Conservation (phyloP, 345 rosid genomes). For the Gossypium thurberi region DNA sequence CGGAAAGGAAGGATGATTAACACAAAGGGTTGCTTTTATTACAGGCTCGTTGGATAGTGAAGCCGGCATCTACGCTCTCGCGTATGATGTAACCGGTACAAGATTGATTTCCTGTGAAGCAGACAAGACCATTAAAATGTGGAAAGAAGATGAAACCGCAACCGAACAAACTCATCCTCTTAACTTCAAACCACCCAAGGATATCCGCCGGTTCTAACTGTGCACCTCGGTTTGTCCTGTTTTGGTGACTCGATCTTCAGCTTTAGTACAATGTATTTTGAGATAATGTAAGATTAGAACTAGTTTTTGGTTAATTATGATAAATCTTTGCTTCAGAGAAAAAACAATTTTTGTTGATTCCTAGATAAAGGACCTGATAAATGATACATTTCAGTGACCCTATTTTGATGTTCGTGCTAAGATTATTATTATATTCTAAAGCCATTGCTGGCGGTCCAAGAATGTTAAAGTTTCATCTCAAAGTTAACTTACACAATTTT, state of each 20-base stretch:
- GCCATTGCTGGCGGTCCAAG: not conserved
- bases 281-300: not conserved
- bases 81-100: slow-evolving; percentile 75
- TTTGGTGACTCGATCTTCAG: not conserved
- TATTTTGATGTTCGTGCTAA: not conserved
- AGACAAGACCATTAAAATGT: slow-evolving; percentile 96
- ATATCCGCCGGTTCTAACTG: slow-evolving; percentile 70
- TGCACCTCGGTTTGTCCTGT: not conserved
- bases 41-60: slow-evolving; percentile 98
- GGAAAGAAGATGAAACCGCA: slow-evolving; percentile 97
- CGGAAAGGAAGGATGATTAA: not conserved
- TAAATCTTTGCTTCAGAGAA: not conserved
- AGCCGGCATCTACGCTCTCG: slow-evolving; percentile 82
- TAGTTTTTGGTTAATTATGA: not conserved
- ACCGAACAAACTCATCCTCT: slow-evolving; percentile 81
- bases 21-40: not conserved
- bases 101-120: slow-evolving; percentile 90
- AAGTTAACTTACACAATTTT: not conserved
- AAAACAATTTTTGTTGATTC: not conserved
- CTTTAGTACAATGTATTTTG: not conserved
- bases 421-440: not conserved
- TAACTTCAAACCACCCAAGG: slow-evolving; percentile 96
- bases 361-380: not conserved
- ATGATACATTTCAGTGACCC: not conserved
- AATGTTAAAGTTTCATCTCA: not conserved